Base-by-base conservation (phyloP, 2,329 filamentous ascomycete species). In the Colletotrichum zoysiae region DNA sequence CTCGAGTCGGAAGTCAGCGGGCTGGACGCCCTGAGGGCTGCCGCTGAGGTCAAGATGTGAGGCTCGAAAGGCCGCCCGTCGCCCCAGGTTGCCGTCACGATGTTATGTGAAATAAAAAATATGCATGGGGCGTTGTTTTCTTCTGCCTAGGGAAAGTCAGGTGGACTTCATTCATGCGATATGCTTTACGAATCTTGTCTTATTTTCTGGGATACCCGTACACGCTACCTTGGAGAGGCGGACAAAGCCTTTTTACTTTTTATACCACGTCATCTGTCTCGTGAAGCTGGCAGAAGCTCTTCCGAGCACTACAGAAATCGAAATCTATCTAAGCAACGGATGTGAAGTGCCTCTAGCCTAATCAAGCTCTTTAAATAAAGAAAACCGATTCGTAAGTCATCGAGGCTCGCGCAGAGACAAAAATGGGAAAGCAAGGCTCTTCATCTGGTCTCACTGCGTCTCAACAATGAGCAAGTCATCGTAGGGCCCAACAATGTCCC, bases 1-100 rank as follows among this genome's bases (percentile, higher is more conserved):
- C 75, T 84, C 55, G 82, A 84, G 71, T 71, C 73, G 33, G 73
- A 74, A 20, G 67, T 74, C n/a, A 68, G 73, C 35, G 73, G 73
- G 20, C 61, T 74, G 1, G 67, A 55, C 12, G 67, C 73, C 20
- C 71, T 74, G 1, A 64, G 73, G 26, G 71, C 71, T 11, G 56
- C 73, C 20, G 70, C 70, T 33, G 71, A 74, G 38, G 65, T 74
- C 14, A 74, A 73, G 50, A 71, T 74, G 35, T 74, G 51, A 67
- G 11, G 16, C 12, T 8, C 1, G 7, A 48, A 26, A 59, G 16
- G 51, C 11, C 51, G 16, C 20, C 2, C 30, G 8, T 9, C 16
- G 33, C 20, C 38, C n/a, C 6, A 7, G n/a, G 33, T 8, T 48
- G 26, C 58, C 33, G 35, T 51, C 46, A 30, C 14, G 46, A 42